A percentile compares a stretch with the other conserved stretches of the same genome.
Conservation (phyloP, 805 yeast species). For the Candida piceae region DNA sequence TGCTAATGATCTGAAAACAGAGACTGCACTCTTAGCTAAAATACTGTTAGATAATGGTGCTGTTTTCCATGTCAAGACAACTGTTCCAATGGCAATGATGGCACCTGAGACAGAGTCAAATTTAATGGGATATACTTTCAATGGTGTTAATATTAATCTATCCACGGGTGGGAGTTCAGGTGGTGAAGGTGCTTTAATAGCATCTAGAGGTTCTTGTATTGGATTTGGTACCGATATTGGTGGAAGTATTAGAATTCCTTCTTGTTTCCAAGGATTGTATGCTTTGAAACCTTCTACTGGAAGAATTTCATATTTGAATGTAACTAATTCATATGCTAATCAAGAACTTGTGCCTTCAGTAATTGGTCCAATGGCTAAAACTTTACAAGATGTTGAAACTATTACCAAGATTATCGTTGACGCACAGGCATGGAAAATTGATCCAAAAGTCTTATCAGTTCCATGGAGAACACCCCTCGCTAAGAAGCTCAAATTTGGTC, state of each 20-base stretch:
- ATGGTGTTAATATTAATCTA: slow-evolving; percentile 30
- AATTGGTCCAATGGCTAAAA: slow-evolving; percentile 51
- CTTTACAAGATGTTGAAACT: slow-evolving; percentile 44
- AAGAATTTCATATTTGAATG: slow-evolving; percentile 31
- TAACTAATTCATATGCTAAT: slow-evolving; percentile 37
- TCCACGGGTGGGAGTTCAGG: slow-evolving; percentile 34
- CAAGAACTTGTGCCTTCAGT: slow-evolving; percentile 53
- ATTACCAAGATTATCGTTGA: slow-evolving; percentile 35
- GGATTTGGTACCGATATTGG: slow-evolving; percentile 62
- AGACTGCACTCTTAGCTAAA: slow-evolving; percentile 37
- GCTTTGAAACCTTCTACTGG: slow-evolving; percentile 49
- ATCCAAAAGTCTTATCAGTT: slow-evolving; percentile 39
- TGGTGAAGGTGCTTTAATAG: slow-evolving; percentile 30
- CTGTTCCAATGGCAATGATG: slow-evolving; percentile 42
- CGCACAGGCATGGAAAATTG: slow-evolving; percentile 45
- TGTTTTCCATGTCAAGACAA: slow-evolving; percentile 50
- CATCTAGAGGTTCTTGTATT: slow-evolving; percentile 34
- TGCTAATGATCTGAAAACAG: slow-evolving; percentile 36
- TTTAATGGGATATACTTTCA: slow-evolving; percentile 27
- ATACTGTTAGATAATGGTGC: slow-evolving; percentile 49
- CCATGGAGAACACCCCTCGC: slow-evolving; percentile 39
- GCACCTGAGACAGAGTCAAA: slow-evolving; percentile 32
- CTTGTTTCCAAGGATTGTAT: slow-evolving; percentile 51
- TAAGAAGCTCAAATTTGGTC: slow-evolving; percentile 43
- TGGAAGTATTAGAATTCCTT: slow-evolving; percentile 47